Conservation (phyloP, 2,329 filamentous ascomycete genomes). For the Neofusicoccum sp. region DNA sequence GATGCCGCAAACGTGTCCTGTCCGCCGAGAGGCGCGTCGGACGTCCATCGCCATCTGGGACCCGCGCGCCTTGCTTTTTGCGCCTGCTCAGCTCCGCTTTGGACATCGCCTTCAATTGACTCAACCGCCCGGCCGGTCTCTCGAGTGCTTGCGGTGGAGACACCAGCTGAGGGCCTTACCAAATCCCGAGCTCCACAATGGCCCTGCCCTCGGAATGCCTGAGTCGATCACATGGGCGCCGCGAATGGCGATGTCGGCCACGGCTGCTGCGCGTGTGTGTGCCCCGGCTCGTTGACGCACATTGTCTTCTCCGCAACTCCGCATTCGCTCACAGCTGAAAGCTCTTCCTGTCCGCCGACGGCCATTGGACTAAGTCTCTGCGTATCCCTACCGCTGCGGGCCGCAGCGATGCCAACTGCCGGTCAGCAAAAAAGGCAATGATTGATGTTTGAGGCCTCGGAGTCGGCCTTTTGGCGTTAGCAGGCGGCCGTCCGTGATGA, state of each 20-base stretch:
- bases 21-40: background rate
- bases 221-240: background rate
- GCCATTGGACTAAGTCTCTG: background rate
- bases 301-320: background rate
- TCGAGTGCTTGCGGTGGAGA: background rate
- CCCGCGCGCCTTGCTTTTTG: background rate
- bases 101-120: background rate
- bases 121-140: background rate
- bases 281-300: background rate
- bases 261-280: background rate
- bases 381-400: background rate
- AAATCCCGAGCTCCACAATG: background rate
- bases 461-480: background rate
- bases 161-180: background rate
- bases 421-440: background rate
- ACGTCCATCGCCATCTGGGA: background rate
- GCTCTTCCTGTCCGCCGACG: background rate
- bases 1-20: background rate
- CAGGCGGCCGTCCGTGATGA: background rate
- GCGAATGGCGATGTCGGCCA: constrained; percentile 1
- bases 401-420: background rate
- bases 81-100: background rate
- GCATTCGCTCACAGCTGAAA: background rate
- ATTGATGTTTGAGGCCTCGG: background rate
- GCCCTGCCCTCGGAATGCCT: constrained; percentile 4